Percentiles rank a stretch among this genome's conserved stretches.
Conservation (phyloP, 768 basidiomycete genomes). For the Dendrothele bispora region DNA sequence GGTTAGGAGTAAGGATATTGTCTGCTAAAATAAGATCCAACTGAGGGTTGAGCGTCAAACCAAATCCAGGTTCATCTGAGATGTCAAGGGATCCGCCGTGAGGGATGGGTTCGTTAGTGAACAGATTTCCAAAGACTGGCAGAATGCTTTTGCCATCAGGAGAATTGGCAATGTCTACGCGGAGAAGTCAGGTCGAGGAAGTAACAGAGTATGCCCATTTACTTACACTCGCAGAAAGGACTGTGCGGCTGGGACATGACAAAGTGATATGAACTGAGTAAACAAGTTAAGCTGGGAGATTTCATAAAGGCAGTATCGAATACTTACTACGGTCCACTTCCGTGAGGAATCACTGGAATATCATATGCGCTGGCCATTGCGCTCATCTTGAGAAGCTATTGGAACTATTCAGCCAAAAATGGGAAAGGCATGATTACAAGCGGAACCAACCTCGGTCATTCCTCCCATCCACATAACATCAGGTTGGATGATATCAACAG, state of each 20-base stretch:
- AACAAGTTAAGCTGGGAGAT: conserved; percentile 25
- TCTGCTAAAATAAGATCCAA: neutral
- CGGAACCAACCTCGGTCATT: conserved; percentile 19
- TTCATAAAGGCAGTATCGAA: conserved; percentile 35
- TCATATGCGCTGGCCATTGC: conserved; percentile 44
- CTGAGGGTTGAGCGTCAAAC: conserved; percentile 5
- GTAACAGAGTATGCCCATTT: neutral
- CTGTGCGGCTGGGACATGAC: conserved; percentile 38
- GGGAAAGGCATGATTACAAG: no score
- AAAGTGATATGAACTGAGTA: conserved; percentile 35
- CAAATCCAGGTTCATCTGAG: conserved; percentile 7
- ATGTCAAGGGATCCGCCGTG: conserved; percentile 8
- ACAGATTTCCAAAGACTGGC: conserved; percentile 5
- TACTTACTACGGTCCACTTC: conserved; percentile 43
- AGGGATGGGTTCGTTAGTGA: conserved; percentile 6
- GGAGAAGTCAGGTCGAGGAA: neutral
- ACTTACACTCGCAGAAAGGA: conserved; percentile 18
- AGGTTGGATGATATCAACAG: conserved; percentile 29
- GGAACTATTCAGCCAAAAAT: neutral
- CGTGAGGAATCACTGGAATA: conserved; percentile 48
- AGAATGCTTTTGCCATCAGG: conserved; percentile 7
- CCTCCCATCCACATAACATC: conserved; percentile 32
- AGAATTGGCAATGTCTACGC: conserved; percentile 5
- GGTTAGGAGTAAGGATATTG: conserved; percentile 1
- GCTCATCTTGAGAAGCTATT: conserved; percentile 26